These are phyloP conservation scores for Starmera caribaea DNA, from an alignment of 805 yeast species.

Conservation along the genomic window DNA sequence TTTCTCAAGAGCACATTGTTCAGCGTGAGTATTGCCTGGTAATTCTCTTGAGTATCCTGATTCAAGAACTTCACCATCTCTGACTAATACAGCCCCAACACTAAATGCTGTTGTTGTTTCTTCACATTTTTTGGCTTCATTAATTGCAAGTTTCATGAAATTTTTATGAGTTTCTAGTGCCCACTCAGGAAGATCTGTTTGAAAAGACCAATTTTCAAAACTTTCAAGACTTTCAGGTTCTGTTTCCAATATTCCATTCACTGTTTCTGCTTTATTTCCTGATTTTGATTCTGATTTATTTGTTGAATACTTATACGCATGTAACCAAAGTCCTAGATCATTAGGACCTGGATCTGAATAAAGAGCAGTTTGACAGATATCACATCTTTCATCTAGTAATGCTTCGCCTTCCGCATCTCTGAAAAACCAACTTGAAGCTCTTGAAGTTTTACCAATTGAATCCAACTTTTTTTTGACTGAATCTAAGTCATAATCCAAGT, in stretches of 20 bases:
- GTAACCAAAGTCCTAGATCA: conserved; percentile 84
- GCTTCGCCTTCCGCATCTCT: conserved; percentile 57
- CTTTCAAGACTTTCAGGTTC: neutral
- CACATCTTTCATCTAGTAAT: conserved; percentile 48
- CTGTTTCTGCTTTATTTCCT: too few relatives aligned
- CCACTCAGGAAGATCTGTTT: conserved; percentile 19
- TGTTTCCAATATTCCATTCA: conserved; percentile 38
- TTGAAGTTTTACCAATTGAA: conserved; percentile 57
- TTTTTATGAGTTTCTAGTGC: conserved; percentile 48
- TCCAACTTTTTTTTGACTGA: conserved; percentile 42
- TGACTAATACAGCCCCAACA: conserved; percentile 84
- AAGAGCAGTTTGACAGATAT: conserved; percentile 55
- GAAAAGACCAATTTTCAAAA: conserved; percentile 10
- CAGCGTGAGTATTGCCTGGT: conserved; percentile 96
- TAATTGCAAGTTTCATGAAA: conserved; percentile 69
- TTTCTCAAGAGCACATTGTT: conserved; percentile 85
- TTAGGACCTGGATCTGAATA: conserved; percentile 86
- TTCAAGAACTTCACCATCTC: conserved; percentile 52
- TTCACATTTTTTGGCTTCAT: conserved; percentile 71
- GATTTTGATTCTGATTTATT: conserved; percentile 20
- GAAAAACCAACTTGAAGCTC: conserved; percentile 61
- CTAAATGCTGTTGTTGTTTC: conserved; percentile 81
- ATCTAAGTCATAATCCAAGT: conserved; percentile 39
- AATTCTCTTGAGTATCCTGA: conserved; percentile 87
- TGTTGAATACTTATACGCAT: conserved; percentile 75